Conservation (phyloP, 257 asterid genomes). For the Rauvolfia tetraphylla region DNA sequence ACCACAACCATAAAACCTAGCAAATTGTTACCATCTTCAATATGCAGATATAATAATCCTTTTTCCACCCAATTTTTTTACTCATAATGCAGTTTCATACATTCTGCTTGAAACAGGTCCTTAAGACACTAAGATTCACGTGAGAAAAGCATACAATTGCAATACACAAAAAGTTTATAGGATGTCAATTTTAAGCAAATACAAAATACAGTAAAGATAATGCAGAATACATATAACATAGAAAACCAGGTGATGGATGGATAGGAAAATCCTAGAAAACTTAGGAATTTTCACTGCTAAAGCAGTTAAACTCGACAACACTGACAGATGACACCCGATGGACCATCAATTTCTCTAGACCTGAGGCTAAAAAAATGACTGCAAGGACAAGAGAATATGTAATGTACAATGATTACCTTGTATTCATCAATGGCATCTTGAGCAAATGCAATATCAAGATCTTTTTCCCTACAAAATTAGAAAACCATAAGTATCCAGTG, state of each 20-base stretch:
- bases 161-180: not conserved
- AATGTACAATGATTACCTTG: slow-evolving; percentile 53
- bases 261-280: not conserved
- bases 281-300: not conserved
- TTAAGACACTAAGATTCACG: not conserved
- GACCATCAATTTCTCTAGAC: not conserved
- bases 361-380: not conserved
- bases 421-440: slow-evolving; percentile 96
- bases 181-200: not conserved
- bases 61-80: not conserved
- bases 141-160: not conserved
- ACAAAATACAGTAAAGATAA: not conserved
- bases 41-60: not conserved
- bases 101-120: not conserved
- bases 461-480: slow-evolving; percentile 77
- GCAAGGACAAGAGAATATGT: slow-evolving; percentile 15
- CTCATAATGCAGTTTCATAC: not conserved
- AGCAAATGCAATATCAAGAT: slow-evolving; percentile 75
- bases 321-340: not conserved
- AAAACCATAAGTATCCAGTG: slow-evolving; percentile 23
- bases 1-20: not conserved
- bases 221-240: not conserved
- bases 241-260: not conserved
- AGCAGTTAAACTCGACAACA: not conserved
- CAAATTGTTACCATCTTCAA: not conserved